A percentile compares a stretch with the other conserved stretches of the same genome.
Evolutionary conservation across 305 asterid genomes (phyloP).

Genomic region (Fraxinus nigra): DNA sequence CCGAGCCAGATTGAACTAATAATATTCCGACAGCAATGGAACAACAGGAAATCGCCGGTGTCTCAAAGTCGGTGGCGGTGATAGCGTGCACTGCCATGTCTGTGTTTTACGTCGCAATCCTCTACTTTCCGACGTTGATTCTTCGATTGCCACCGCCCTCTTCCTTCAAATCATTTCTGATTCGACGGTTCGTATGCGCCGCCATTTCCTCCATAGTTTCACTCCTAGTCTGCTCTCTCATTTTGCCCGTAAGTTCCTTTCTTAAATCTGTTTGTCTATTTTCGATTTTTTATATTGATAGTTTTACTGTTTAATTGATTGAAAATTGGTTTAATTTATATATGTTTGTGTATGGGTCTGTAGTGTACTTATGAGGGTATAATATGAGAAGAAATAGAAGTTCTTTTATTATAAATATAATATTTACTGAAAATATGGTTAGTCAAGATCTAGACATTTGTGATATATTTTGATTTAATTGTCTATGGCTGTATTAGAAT

Average conservation of each 20-base stretch:
- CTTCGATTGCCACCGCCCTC: slow-evolving; percentile 76
- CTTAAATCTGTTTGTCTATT: background rate
- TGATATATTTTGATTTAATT: background rate
- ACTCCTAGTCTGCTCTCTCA: slow-evolving; percentile 51
- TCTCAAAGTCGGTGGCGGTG: slow-evolving; percentile 54
- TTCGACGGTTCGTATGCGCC: slow-evolving; percentile 88
- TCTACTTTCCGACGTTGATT: slow-evolving; percentile 69
- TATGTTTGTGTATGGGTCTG: background rate
- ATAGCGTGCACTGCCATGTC: slow-evolving; percentile 67
- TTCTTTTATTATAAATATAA: background rate
- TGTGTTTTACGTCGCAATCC: slow-evolving; percentile 68
- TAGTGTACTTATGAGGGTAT: background rate
- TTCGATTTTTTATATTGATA: background rate
- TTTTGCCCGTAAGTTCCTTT: slow-evolving; percentile 59
- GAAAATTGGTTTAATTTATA: background rate
- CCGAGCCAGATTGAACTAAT: slow-evolving; percentile 3
- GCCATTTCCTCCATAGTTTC: slow-evolving; percentile 69
- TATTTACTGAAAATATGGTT: background rate
- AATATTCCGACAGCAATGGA: slow-evolving; percentile 41
- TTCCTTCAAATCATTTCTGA: slow-evolving; percentile 60
- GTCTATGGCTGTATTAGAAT: background rate
- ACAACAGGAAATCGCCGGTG: slow-evolving; percentile 20
- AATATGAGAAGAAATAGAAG: background rate
- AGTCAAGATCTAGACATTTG: background rate
- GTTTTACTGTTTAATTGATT: background rate